A percentile compares a stretch with the other conserved stretches of the same genome.
Evolutionary conservation across 2,329 filamentous ascomycete species (phyloP).

Genomic region (Claviceps cyperi): DNA sequence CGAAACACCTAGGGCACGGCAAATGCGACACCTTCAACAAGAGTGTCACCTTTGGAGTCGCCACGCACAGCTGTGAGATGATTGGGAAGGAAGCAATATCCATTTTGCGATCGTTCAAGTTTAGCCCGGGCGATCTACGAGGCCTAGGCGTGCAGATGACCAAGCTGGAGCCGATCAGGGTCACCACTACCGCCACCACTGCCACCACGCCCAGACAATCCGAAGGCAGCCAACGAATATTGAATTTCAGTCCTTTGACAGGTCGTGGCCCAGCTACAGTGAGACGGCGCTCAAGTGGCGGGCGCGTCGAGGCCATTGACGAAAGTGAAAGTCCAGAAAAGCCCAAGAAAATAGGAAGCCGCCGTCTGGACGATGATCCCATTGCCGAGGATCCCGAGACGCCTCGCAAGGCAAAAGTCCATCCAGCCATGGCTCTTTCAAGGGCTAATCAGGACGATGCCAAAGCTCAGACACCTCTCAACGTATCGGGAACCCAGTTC

Average conservation of each 20-base stretch:
- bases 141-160: conserved; percentile 89
- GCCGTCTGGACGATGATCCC: conserved; percentile 28
- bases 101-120: conserved; percentile 65
- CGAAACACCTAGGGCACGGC: conserved; percentile 87
- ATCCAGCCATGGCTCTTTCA: conserved; percentile 38
- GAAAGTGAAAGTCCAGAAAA: conserved; percentile 25
- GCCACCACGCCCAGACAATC: conserved; percentile 6
- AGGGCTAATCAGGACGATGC: conserved; percentile 33
- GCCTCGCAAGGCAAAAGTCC: conserved; percentile 35
- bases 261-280: conserved; percentile 20
- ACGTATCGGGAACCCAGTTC: conserved; percentile 80
- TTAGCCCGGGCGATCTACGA: conserved; percentile 83
- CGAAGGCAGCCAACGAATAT: conserved; percentile 66
- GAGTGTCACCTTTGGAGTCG: conserved; percentile 65
- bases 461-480: conserved; percentile 53
- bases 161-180: conserved; percentile 69
- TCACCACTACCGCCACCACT: conserved; percentile 13
- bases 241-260: conserved; percentile 52
- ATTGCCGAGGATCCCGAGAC: conserved; percentile 41
- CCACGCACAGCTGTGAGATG: conserved; percentile 58
- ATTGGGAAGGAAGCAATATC: conserved; percentile 75
- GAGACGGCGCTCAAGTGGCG: conserved; percentile 20
- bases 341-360: conserved; percentile 15
- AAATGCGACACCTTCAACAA: conserved; percentile 94
- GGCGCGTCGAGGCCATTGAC: conserved; percentile 35